These are phyloP conservation scores for Aphanomyces cochlioides DNA, from an alignment of 352 stramenopile species.

Conservation along the genomic window DNA sequence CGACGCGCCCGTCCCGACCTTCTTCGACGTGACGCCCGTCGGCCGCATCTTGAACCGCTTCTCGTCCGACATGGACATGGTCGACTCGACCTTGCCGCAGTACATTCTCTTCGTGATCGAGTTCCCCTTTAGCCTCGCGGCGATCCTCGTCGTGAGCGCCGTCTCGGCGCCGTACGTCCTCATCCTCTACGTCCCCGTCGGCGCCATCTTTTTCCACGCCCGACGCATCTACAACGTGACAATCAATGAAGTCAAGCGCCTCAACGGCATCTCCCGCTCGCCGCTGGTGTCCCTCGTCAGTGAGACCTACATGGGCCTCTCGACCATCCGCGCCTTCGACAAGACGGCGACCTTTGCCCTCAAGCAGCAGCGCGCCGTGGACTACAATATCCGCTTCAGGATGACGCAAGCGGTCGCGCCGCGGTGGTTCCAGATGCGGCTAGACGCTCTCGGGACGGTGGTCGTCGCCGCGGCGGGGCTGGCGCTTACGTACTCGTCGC, in stretches of 20 bases:
- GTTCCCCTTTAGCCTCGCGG: neutral
- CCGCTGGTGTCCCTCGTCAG: constrained; percentile 92
- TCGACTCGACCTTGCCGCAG: constrained; percentile 65
- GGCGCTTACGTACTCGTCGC: constrained; percentile 13
- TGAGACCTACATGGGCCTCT: constrained; percentile 80
- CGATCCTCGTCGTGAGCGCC: constrained; percentile 3
- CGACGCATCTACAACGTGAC: constrained; percentile 60
- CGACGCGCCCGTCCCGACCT: constrained; percentile 31
- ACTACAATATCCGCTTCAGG: constrained; percentile 69
- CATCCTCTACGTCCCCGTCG: constrained; percentile 13
- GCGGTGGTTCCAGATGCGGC: constrained; percentile 71
- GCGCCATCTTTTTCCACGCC: constrained; percentile 30
- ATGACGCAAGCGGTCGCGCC: constrained; percentile 71
- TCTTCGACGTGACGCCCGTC: constrained; percentile 58
- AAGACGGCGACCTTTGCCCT: constrained; percentile 29
- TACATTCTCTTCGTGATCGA: constrained; percentile 24
- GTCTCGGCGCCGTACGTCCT: constrained; percentile 13
- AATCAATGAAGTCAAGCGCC: constrained; percentile 56
- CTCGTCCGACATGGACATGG: constrained; percentile 60
- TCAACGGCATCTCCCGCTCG: constrained; percentile 57
- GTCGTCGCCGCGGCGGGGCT: constrained; percentile 29
- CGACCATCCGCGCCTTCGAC: constrained; percentile 63
- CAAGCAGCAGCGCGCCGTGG: constrained; percentile 37
- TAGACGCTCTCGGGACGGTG: constrained; percentile 47
- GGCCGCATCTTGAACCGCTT: constrained; percentile 75